phyloP scores from a whole-genome alignment of 75 land plant species.

The Picea sitchensis region DNA sequence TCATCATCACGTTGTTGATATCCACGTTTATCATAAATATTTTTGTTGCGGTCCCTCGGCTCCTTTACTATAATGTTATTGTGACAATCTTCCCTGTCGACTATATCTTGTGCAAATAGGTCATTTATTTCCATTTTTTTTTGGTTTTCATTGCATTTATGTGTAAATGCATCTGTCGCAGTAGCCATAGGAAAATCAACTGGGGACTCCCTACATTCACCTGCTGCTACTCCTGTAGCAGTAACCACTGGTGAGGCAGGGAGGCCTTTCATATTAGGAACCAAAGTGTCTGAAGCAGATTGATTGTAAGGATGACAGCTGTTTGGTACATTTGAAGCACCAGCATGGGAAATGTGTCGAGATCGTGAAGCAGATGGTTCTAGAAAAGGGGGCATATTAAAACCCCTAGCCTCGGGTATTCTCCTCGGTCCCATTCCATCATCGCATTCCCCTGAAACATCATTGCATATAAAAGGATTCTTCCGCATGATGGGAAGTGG shows the following conservation, averaged over 20 bases:
- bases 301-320: not conserved
- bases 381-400: not conserved
- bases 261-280: not conserved
- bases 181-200: slow-evolving; percentile 25
- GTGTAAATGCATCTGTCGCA: slow-evolving; percentile 11
- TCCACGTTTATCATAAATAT: slow-evolving; percentile 19
- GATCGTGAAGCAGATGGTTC: slow-evolving; percentile 8
- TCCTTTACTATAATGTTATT: slow-evolving; percentile 6
- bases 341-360: not conserved
- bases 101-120: not conserved
- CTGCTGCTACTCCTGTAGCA: slow-evolving; percentile 17
- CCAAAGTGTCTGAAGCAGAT: not conserved
- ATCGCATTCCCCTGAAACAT: slow-evolving; percentile 32
- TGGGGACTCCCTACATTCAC: slow-evolving; percentile 3
- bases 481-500: slow-evolving; percentile 50
- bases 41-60: not conserved
- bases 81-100: not conserved
- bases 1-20: slow-evolving; percentile 16
- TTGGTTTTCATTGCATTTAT: not conserved
- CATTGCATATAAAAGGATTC: slow-evolving; percentile 47
- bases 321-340: not conserved
- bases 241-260: slow-evolving; percentile 18
- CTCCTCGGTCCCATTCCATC: slow-evolving; percentile 20
- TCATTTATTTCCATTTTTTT: slow-evolving; percentile 5
- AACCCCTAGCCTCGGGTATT: slow-evolving; percentile 6